Base-by-base conservation (phyloP, 371 early-diverging fungal species). In the Apophysomyces trapeziformis region DNA sequence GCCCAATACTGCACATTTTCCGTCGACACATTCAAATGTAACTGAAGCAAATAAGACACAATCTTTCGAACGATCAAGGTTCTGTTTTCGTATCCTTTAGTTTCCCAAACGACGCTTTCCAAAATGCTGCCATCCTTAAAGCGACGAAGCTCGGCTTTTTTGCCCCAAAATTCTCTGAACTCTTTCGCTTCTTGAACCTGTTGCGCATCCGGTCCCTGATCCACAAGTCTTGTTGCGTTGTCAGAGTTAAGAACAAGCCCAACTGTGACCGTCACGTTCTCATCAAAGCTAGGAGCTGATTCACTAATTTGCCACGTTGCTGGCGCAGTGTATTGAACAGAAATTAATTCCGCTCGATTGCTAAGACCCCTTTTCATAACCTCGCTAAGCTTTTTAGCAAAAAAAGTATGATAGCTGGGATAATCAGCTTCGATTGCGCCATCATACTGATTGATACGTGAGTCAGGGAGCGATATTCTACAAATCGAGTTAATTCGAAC, bases 101-200 rank as follows among this genome's bases (percentile, higher is more conserved):
- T 75, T 65, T 89, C 82, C 89, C 91, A 95, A 0, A 95, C 91
- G 13, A 94, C 95, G 79, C 89, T 86, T 71, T 94, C 92, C 5
- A 86, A 60, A 72, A 95, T 93, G 54, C 88, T 87, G 38, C 95
- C 95, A 69, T 96, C 94, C 67, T 93, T 88, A 84, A 95, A 96
- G 13, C 95, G 90, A 63, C 96, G 87, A 16, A 93, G 69, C 64
- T 95, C 94, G 2, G 94, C 85, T 66, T 90, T 90, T 47, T 79
- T 74, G 11, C 96, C 96, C 96, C 96, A 96, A 38, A 96, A 82
- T 26, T 80, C 66, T 14, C 89, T 82, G 83, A 95, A 96, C 12
- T 75, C 85, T n/a, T 77, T 79, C n/a, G 87, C 83, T 2, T 84
- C 88, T 32, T 79, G 85, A 18, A 74, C 76, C 32, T 90, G 78